These are phyloP conservation scores for Echeveria elegans DNA, from an alignment of 164 flowering plant species.

Conservation along the genomic window DNA sequence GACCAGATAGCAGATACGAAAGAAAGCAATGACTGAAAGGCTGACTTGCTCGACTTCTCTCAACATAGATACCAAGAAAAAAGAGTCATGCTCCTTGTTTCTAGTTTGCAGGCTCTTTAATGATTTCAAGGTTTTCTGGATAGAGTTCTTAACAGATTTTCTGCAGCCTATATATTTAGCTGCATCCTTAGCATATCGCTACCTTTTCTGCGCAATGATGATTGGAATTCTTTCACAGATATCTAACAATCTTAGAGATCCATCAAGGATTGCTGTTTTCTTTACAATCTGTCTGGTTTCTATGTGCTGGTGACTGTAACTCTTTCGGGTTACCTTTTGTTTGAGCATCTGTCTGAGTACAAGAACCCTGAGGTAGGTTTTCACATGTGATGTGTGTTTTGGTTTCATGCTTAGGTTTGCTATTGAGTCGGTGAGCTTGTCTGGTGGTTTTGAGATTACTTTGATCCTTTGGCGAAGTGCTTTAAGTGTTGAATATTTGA, in stretches of 20 bases:
- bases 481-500: too few relatives aligned
- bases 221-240: conserved; percentile 25
- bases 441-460: not conserved
- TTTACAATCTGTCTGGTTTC: conserved; percentile 39
- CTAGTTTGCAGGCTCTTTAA: conserved; percentile 8
- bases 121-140: conserved; percentile 16
- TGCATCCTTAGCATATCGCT: conserved; percentile 15
- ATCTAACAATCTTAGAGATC: too few relatives aligned
- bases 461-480: too few relatives aligned
- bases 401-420: conserved; percentile 11
- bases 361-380: conserved; percentile 72
- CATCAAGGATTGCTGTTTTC: too few relatives aligned
- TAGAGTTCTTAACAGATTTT: conserved; percentile 19
- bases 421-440: conserved; percentile 73
- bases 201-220: conserved; percentile 23
- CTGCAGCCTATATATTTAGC: conserved; percentile 19
- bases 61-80: conserved; percentile 2
- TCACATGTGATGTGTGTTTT: not conserved
- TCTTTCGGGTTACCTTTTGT: conserved; percentile 53
- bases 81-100: not conserved
- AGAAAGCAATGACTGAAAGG: conserved; percentile 10
- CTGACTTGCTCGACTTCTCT: conserved; percentile 20
- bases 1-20: conserved; percentile 3
- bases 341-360: conserved; percentile 67
- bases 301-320: conserved; percentile 42